Evolutionary conservation across 495 filamentous ascomycete species (phyloP), one percentile per base, ranked within the genome.

Genomic region (Aspergillus leporis): DNA sequence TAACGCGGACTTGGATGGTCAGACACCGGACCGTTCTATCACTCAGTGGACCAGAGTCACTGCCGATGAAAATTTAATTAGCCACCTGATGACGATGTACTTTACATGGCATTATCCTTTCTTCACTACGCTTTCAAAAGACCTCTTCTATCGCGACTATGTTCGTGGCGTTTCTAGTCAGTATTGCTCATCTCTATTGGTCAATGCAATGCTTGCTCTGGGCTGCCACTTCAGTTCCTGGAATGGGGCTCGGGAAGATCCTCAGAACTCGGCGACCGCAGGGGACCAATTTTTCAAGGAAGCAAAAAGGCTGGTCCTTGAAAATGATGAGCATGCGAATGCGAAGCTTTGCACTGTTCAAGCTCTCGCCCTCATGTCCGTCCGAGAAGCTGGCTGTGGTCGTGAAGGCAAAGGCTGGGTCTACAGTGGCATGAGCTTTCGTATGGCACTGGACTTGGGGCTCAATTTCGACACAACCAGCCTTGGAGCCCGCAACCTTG

Each of bases 91-190:
- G 64, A 93, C 90, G 58, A 93, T 97, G 91, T 98, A 98, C 74
- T 97, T 98, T 74, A 89, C 88, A 30, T 98, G 94, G 92, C 94
- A 98, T 65, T 98, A 98, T 70, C 88, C 93, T 12, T 98, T 92
- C 72, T 98, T 98, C 75, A 93, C 91, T 12, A 93, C 90, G 0
- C 82, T 98, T 6, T 93, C 93, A n/a, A 95, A 90, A 70, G 83
- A 78, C 38, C 81, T 97, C 25, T 98, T 98, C 71, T 94, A 88
- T 63, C 81, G 88, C 19, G 93, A 98, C 67, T 98, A 97, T 65
- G 65, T 85, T 14, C 80, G 79, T 3, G 92, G 93, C 0, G 72
- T 80, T 18, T 70, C 82, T 8, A 78, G 82, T 10, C 75, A 77
- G 19, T 96, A 98, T 71, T 98, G 94, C 70, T 93, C 93, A 0